Evolutionary conservation across 1,284 basidiomycete genomes (phyloP).

Genomic region (Exsudoporus floridanus): DNA sequence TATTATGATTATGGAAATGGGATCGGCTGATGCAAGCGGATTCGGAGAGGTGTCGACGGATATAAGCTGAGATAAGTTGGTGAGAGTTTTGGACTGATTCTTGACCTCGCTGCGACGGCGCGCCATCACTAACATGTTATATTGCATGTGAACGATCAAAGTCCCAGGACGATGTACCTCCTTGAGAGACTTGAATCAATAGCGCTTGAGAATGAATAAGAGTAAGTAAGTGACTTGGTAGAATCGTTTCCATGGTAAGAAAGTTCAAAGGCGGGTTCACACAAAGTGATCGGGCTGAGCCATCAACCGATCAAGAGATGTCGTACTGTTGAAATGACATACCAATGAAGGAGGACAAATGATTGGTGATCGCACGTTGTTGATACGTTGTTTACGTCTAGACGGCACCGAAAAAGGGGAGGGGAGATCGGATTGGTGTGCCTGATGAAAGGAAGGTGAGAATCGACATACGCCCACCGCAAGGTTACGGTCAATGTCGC

Average conservation of each 20-base stretch:
- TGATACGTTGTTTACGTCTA: constrained; percentile 33
- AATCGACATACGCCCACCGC: constrained; percentile 21
- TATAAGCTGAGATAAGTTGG: constrained; percentile 18
- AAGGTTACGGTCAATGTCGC: constrained; percentile 23
- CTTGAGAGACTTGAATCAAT: neutral
- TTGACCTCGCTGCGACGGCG: constrained; percentile 21
- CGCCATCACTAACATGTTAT: constrained; percentile 5
- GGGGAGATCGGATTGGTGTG: constrained; percentile 23
- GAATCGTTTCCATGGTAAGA: constrained; percentile 35
- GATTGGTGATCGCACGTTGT: constrained; percentile 28
- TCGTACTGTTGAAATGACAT: constrained; percentile 25
- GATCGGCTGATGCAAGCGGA: constrained; percentile 15
- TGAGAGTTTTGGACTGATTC: constrained; percentile 3
- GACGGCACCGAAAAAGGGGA: constrained; percentile 37
- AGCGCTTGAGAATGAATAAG: constrained; percentile 10
- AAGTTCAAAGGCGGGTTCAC: constrained; percentile 15
- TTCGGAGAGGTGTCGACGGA: constrained; percentile 22
- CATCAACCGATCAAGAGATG: constrained; percentile 29
- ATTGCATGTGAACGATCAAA: constrained; percentile 15
- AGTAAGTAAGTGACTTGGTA: constrained; percentile 8
- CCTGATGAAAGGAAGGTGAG: constrained; percentile 30
- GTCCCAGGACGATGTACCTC: neutral
- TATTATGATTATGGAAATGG: constrained; percentile 10
- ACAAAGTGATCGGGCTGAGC: constrained; percentile 17
- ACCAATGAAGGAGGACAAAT: constrained; percentile 20